These are phyloP conservation scores for Magnaporthiopsis rhizophila DNA, from an alignment of 2,329 filamentous ascomycete species.

Conservation along the genomic window DNA sequence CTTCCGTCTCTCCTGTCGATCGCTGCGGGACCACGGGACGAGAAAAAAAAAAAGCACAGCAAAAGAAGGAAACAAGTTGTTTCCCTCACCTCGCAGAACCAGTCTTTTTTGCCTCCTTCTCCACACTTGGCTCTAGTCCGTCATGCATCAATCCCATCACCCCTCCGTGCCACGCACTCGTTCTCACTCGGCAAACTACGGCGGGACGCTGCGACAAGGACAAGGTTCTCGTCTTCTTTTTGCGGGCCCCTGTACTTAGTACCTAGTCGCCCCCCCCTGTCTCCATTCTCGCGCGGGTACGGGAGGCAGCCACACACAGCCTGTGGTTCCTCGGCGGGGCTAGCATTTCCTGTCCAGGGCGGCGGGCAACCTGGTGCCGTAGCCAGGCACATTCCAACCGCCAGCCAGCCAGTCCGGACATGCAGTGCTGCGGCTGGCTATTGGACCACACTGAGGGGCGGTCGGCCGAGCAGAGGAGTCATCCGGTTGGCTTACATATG, in stretches of 20 bases:
- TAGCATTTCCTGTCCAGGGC: too few species aligned
- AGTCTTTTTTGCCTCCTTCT: background rate
- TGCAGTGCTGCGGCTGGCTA: background rate
- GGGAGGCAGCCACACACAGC: background rate
- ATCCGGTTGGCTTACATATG: background rate
- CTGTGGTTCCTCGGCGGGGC: too few species aligned
- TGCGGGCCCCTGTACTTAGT: too few species aligned
- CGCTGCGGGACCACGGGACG: background rate
- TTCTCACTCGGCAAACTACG: background rate
- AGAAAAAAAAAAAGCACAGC: background rate
- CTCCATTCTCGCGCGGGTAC: background rate
- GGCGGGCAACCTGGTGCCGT: too few species aligned
- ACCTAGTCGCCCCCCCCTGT: too few species aligned
- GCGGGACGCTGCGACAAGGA: background rate
- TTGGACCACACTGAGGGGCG: background rate
- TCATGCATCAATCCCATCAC: background rate
- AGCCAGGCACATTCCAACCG: background rate
- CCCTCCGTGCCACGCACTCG: background rate
- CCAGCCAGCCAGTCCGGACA: background rate
- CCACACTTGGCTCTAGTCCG: background rate
- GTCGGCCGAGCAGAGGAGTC: background rate
- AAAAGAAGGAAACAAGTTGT: background rate
- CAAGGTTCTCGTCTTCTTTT: background rate
- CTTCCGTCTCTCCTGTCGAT: too few species aligned
- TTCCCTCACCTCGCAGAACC: background rate